A percentile compares a stretch with the other conserved stretches of the same genome.
Conservation (phyloP, 2,329 filamentous ascomycete species). For the Penicillium sp. region DNA sequence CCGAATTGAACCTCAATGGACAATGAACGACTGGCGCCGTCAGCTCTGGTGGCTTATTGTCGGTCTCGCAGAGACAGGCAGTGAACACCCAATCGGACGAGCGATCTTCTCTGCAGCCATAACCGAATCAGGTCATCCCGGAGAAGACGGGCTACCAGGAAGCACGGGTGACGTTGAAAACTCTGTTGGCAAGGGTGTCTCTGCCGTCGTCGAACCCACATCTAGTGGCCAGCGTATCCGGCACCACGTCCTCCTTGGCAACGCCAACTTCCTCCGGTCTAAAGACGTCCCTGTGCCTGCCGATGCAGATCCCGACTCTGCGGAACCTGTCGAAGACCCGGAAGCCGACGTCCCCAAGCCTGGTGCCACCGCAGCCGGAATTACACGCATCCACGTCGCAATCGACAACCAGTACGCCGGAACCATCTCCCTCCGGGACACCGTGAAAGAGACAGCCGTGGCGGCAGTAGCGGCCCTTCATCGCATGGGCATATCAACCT, state of each 20-base stretch:
- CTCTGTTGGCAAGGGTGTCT: constrained; percentile 80
- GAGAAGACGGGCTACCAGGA: constrained; percentile 75
- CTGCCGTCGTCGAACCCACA: constrained; percentile 75
- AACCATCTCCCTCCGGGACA: constrained; percentile 80
- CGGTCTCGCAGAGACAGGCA: constrained; percentile 91
- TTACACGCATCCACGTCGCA: constrained; percentile 87
- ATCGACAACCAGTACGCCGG: constrained; percentile 81
- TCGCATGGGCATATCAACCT: constrained; percentile 79
- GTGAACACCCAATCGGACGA: constrained; percentile 92
- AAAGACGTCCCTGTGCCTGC: constrained; percentile 60
- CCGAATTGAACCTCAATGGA: constrained; percentile 68
- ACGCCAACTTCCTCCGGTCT: constrained; percentile 71
- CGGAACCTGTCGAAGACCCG: constrained; percentile 19
- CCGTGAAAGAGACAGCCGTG: constrained; percentile 81
- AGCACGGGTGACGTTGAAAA: constrained; percentile 82
- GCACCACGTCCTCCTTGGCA: constrained; percentile 81
- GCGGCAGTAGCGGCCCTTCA: constrained; percentile 79
- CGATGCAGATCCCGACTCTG: constrained; percentile 38
- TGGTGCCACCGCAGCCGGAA: constrained; percentile 57
- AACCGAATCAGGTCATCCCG: constrained; percentile 68
- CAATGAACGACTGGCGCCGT: constrained; percentile 63
- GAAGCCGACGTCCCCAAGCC: constrained; percentile 34
- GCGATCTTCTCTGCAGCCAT: constrained; percentile 78
- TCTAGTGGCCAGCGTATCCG: constrained; percentile 65
- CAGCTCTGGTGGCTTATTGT: constrained; percentile 93